Evolutionary conservation across 495 filamentous ascomycete genomes (phyloP).

Genomic region (Penicillium daleae): DNA sequence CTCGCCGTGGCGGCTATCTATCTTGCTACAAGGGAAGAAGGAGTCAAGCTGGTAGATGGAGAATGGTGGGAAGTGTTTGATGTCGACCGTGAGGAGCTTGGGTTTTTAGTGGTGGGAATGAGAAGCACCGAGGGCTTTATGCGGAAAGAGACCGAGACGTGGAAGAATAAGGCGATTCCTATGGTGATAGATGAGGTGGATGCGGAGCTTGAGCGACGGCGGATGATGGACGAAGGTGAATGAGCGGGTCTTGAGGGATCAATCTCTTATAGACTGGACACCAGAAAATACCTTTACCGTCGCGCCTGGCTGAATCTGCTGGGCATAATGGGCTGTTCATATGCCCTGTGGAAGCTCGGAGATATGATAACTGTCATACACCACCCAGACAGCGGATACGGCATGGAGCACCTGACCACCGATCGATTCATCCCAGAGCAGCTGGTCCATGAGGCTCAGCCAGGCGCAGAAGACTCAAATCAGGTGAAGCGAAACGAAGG

Average conservation of each 20-base stretch:
- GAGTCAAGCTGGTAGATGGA: conserved; percentile 72
- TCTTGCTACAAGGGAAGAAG: conserved; percentile 78
- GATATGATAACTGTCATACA: background rate
- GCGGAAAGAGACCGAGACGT: conserved; percentile 52
- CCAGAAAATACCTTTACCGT: background rate
- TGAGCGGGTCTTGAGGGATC: conserved; percentile 28
- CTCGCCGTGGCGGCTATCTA: conserved; percentile 91
- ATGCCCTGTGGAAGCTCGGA: background rate
- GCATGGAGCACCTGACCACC: background rate
- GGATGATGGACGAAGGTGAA: conserved; percentile 57
- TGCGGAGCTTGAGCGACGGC: conserved; percentile 59
- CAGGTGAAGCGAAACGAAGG: conserved; percentile 12
- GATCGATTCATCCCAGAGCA: background rate
- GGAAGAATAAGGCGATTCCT: conserved; percentile 46
- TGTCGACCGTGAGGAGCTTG: conserved; percentile 93
- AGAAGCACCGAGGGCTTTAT: conserved; percentile 77
- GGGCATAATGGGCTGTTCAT: background rate
- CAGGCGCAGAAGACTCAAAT: background rate
- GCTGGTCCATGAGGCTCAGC: background rate
- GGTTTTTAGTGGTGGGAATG: conserved; percentile 89
- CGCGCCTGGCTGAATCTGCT: background rate
- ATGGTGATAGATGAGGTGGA: conserved; percentile 60
- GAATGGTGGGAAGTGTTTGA: conserved; percentile 99
- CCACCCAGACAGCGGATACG: background rate
- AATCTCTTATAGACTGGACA: conserved; percentile 7